Evolutionary conservation across 805 yeast species (phyloP).

Genomic region (Metschnikowia corniflorae): DNA sequence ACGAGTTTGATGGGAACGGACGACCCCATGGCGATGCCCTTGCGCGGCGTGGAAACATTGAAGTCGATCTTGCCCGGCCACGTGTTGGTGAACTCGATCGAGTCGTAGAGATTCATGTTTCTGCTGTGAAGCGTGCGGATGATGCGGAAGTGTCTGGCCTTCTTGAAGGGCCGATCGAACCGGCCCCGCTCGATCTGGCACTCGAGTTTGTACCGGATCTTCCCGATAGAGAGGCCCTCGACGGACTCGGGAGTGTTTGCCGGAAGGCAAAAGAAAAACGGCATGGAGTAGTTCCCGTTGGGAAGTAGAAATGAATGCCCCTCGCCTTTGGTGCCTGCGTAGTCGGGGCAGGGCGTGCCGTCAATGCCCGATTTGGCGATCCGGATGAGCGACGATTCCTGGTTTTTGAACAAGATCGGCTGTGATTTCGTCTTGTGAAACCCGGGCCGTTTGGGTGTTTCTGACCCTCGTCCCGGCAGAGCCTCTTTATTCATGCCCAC

Average conservation of each 20-base stretch:
- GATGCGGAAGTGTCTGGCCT: conserved; percentile 40
- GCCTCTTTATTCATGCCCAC: conserved; percentile 2
- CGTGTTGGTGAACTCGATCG: conserved; percentile 44
- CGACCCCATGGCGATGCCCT: conserved; percentile 47
- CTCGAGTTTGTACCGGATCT: conserved; percentile 40
- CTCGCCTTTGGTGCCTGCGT: conserved; percentile 14
- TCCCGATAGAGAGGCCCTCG: conserved; percentile 45
- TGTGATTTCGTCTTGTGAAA: conserved; percentile 31
- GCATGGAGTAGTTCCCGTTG: conserved; percentile 50
- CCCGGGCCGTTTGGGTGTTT: conserved; percentile 21
- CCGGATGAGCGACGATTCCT: conserved; percentile 19
- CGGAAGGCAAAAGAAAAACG: conserved; percentile 44
- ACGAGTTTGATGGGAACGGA: conserved; percentile 38
- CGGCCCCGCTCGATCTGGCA: conserved; percentile 42
- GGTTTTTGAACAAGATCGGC: conserved; percentile 20
- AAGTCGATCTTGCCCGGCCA: conserved; percentile 56
- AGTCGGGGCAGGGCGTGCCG: conserved; percentile 34
- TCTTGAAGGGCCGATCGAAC: conserved; percentile 36
- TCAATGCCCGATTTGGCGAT: conserved; percentile 37
- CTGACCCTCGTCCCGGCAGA: conserved; percentile 8
- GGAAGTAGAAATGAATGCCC: conserved; percentile 41
- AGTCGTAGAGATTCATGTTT: conserved; percentile 38
- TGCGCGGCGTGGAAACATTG: conserved; percentile 40
- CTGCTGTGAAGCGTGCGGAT: conserved; percentile 42
- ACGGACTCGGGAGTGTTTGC: conserved; percentile 47